These are phyloP conservation scores for Fraxinus excelsior DNA, from an alignment of 257 asterid species.

Conservation along the genomic window DNA sequence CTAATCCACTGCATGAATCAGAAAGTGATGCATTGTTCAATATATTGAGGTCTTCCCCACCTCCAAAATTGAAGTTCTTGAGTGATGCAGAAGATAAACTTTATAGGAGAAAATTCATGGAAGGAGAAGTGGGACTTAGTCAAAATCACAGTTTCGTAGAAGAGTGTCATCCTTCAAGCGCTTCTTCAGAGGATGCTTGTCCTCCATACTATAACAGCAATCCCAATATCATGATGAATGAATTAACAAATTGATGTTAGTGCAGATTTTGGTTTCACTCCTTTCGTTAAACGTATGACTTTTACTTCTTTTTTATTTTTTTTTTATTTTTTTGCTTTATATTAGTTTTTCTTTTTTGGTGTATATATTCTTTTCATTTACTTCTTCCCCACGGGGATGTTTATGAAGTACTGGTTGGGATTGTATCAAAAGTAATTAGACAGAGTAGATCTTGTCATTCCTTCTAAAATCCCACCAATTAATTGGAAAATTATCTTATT, in stretches of 20 bases:
- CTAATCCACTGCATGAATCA: conserved; percentile 39
- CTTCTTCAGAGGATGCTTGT: conserved; percentile 9
- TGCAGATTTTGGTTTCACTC: neutral
- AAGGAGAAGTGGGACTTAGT: conserved; percentile 16
- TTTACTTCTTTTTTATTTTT: too few species aligned
- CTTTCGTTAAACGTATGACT: neutral
- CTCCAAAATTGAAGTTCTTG: conserved; percentile 68
- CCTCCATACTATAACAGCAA: neutral
- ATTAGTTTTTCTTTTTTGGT: neutral
- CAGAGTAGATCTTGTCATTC: too few species aligned
- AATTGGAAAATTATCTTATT: too few species aligned
- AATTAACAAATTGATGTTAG: neutral
- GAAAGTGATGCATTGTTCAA: conserved; percentile 47
- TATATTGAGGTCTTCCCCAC: conserved; percentile 60
- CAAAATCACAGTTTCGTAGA: neutral
- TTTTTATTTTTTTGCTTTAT: too few species aligned
- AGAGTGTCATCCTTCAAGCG: conserved; percentile 17
- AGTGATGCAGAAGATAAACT: conserved; percentile 79
- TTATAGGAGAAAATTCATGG: conserved; percentile 22
- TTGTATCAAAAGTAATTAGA: too few species aligned
- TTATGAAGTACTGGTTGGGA: neutral
- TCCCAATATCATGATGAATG: neutral
- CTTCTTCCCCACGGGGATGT: neutral
- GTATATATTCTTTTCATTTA: neutral
- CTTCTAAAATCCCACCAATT: too few species aligned